These are phyloP conservation scores for Limnomonas spitsbergensis DNA, from an alignment of 139 green algal species.

Conservation along the genomic window DNA sequence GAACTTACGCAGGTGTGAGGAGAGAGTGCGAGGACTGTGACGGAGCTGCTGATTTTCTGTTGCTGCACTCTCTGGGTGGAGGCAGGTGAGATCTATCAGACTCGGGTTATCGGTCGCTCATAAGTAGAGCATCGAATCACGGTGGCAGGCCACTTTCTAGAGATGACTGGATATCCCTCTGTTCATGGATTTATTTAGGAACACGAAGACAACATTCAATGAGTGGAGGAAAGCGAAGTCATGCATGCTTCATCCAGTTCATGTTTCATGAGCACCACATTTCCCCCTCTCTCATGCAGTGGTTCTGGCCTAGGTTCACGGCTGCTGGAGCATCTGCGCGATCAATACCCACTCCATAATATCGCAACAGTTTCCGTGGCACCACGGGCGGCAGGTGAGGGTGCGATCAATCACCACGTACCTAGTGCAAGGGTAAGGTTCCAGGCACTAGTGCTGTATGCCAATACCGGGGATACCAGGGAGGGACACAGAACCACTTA, in stretches of 20 bases:
- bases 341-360: constrained; percentile 26
- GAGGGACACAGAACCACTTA: too few species aligned
- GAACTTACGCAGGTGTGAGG: constrained; percentile 38
- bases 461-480: too few species aligned
- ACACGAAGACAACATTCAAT: too few species aligned
- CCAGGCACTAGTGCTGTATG: too few species aligned
- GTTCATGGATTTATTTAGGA: too few species aligned
- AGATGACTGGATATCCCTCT: too few species aligned
- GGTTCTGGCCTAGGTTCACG: constrained; percentile 39
- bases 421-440: neutral
- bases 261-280: neutral
- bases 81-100: constrained; percentile 20
- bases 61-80: constrained; percentile 46
- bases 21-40: constrained; percentile 36
- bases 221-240: too few species aligned
- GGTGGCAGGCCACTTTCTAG: too few species aligned
- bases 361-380: constrained; percentile 31
- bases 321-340: constrained; percentile 32
- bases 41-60: constrained; percentile 34
- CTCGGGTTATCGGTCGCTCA: neutral
- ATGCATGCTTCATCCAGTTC: neutral
- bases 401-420: neutral
- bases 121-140: neutral
- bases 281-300: neutral
- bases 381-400: constrained; percentile 21